Evolutionary conservation across 2,329 filamentous ascomycete genomes (phyloP), one percentile per base, ranked within the genome.

Genomic region (Aspergillus pseudonomiae): DNA sequence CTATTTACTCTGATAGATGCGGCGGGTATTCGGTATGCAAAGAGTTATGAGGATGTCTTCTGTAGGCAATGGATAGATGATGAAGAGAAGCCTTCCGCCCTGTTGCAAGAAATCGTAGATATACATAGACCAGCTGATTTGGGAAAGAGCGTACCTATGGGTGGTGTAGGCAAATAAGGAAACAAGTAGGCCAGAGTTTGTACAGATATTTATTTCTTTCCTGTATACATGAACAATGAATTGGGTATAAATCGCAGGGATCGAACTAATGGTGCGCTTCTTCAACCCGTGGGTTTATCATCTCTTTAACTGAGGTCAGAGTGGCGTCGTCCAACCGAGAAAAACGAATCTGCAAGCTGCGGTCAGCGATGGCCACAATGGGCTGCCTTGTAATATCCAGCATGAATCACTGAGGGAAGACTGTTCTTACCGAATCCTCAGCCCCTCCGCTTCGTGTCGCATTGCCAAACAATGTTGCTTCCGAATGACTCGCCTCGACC

Each of bases 401-500:
- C 12, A n/a, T 34, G 11, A n/a, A 53, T n/a, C 9, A 50, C 45
- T 16, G 32, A 7, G 24, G 9, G 12, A 11, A 56, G 12, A 4
- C 12, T 21, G 11, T 30, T 54, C 69, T 56, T 82, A 94, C 91
- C 78, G 92, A 83, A 68, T 96, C 92, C 75, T 93, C 91, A 11
- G 85, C 78, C 19, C 79, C 80, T 52, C 72, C 80, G 48, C 72
- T 79, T 34, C 81, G 79, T 50, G 84, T 83, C 6, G 82, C 81
- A 63, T 84, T 84, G 6, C 93, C 92, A 79, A 89, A 98, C 28
- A 98, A 79, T 5, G 92, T 89, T 1, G 88, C 82, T 69, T 98
- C 94, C 1, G 92, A 91, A 57, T 93, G 80, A 72, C 93, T 96
- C 11, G 86, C 84, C 57, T 89, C 86, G 50, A 97, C 87, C 21